Evolutionary conservation across 768 basidiomycete species (phyloP).

Genomic region (Tylopilus vinaceipallidus): DNA sequence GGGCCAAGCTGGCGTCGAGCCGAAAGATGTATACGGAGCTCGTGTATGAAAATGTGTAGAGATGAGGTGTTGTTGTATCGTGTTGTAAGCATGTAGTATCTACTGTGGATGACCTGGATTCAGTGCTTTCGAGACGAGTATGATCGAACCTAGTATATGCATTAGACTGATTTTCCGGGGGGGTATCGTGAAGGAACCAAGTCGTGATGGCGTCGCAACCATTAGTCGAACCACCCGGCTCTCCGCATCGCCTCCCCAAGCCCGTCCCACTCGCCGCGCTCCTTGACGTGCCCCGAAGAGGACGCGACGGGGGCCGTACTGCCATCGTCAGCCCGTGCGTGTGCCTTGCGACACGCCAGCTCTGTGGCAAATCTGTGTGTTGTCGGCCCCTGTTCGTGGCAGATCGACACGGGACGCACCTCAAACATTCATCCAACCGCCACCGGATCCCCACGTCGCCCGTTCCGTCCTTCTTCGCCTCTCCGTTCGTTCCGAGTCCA

Average conservation of each 20-base stretch:
- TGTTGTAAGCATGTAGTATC: slow-evolving; percentile 6
- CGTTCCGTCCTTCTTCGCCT: slow-evolving; percentile 35
- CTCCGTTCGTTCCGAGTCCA: slow-evolving; percentile 10
- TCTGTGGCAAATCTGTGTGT: slow-evolving; percentile 75
- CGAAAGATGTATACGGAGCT: slow-evolving; percentile 77
- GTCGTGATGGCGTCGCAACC: neutral
- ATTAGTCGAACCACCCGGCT: slow-evolving; percentile 71
- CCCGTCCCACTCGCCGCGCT: slow-evolving; percentile 60
- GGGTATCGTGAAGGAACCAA: slow-evolving; percentile 5
- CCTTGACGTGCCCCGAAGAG: slow-evolving; percentile 20
- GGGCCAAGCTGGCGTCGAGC: slow-evolving; percentile 74
- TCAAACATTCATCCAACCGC: slow-evolving; percentile 79
- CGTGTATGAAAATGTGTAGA: slow-evolving; percentile 40
- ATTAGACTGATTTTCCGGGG: neutral
- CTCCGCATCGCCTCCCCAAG: slow-evolving; percentile 70
- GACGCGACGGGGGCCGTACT: slow-evolving; percentile 4
- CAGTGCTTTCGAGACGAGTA: neutral
- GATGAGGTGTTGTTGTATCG: neutral
- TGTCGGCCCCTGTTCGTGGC: neutral
- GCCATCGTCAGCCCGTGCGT: slow-evolving; percentile 3
- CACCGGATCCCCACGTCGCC: slow-evolving; percentile 50
- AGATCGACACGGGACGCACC: slow-evolving; percentile 39
- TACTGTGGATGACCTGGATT: neutral
- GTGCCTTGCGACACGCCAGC: slow-evolving; percentile 70
- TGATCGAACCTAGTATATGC: neutral